Evolutionary conservation across 257 asterid genomes (phyloP).

Genomic region (Linaria vulgaris): DNA sequence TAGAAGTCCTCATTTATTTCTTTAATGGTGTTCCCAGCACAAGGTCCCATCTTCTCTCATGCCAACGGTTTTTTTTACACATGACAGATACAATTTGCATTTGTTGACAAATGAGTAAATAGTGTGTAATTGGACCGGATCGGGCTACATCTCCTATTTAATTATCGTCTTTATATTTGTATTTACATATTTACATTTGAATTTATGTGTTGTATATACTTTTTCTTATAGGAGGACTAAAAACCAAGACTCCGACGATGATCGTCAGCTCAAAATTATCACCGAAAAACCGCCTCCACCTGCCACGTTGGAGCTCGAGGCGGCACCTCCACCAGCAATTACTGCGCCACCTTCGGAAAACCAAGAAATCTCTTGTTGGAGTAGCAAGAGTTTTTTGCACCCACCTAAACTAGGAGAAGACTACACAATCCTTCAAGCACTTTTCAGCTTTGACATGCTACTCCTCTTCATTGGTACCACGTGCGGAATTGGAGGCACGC

Average conservation of each 20-base stretch:
- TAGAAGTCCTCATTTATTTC: too few species aligned
- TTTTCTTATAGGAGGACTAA: slow-evolving; percentile 12
- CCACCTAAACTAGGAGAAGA: slow-evolving; percentile 30
- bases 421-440: slow-evolving; percentile 33
- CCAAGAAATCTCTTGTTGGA: slow-evolving; percentile 27
- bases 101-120: too few species aligned
- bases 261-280: slow-evolving; percentile 10
- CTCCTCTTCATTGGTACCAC: slow-evolving; percentile 22
- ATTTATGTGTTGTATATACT: too few species aligned
- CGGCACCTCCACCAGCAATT: slow-evolving; percentile 7
- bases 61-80: too few species aligned
- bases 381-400: slow-evolving; percentile 17
- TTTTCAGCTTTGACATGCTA: slow-evolving; percentile 32
- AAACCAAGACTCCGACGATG: slow-evolving; percentile 11
- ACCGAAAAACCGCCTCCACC: not conserved
- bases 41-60: too few species aligned
- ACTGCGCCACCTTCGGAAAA: not conserved
- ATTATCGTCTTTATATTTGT: too few species aligned
- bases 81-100: too few species aligned
- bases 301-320: not conserved
- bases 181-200: too few species aligned
- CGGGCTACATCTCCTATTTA: too few species aligned
- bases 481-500: slow-evolving; percentile 33
- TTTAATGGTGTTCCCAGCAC: too few species aligned
- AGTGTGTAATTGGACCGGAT: too few species aligned